Evolutionary conservation across 2,329 filamentous ascomycete genomes (phyloP).

Genomic region (Orbilia quercus): DNA sequence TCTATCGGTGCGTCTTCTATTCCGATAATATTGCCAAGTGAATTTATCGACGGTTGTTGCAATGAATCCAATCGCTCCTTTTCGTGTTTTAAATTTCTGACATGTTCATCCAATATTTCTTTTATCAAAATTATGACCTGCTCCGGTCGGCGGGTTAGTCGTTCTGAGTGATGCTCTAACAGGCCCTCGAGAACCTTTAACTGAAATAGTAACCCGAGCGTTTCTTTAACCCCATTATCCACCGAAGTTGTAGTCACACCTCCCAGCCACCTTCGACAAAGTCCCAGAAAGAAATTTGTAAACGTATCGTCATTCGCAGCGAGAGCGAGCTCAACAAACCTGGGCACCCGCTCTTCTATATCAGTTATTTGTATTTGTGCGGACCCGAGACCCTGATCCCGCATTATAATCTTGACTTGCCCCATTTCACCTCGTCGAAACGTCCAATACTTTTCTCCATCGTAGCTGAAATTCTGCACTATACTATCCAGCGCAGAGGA

Average conservation of each 20-base stretch:
- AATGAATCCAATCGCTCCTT: constrained; percentile 63
- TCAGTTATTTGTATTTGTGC: constrained; percentile 49
- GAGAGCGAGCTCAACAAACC: constrained; percentile 67
- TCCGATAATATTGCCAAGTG: constrained; percentile 63
- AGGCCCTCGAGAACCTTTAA: constrained; percentile 74
- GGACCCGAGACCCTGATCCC: constrained; percentile 18
- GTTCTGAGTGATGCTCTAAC: constrained; percentile 72
- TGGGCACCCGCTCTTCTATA: constrained; percentile 67
- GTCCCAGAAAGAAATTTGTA: constrained; percentile 70
- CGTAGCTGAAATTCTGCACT: constrained; percentile 53
- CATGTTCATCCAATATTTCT: constrained; percentile 69
- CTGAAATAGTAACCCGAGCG: constrained; percentile 66
- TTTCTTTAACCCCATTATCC: constrained; percentile 55
- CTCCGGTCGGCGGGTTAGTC: constrained; percentile 72
- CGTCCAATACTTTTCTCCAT: constrained; percentile 55
- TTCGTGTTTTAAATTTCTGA: constrained; percentile 63
- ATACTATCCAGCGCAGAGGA: constrained; percentile 36
- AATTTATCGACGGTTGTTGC: constrained; percentile 66
- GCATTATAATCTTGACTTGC: constrained; percentile 67
- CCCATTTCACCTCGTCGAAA: constrained; percentile 62
- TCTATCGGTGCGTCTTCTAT: constrained; percentile 67
- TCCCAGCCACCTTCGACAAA: constrained; percentile 71
- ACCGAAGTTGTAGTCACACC: constrained; percentile 58
- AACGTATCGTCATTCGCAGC: constrained; percentile 70
- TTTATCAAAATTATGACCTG: constrained; percentile 74